Evolutionary conservation across 352 stramenopile species (phyloP).

Genomic region (Phytophthora vignae): DNA sequence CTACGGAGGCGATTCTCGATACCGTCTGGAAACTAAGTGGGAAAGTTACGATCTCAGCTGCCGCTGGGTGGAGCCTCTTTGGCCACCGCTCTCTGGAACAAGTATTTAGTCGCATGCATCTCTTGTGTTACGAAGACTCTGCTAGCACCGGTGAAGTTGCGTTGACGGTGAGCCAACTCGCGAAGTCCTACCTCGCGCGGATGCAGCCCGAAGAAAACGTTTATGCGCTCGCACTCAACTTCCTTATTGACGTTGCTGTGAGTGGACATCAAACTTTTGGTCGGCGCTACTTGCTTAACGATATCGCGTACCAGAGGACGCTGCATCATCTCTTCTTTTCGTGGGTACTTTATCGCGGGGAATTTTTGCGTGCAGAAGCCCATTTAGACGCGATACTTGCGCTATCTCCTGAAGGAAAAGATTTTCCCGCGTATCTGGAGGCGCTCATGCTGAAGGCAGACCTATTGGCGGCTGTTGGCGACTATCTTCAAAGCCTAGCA

Average conservation of each 20-base stretch:
- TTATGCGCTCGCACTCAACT: slow-evolving; percentile 44
- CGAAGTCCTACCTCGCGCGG: slow-evolving; percentile 34
- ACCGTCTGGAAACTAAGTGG: slow-evolving; percentile 72
- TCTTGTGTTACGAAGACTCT: slow-evolving; percentile 61
- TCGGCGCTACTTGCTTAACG: slow-evolving; percentile 38
- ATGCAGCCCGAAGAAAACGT: slow-evolving; percentile 20
- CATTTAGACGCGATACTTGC: slow-evolving; percentile 54
- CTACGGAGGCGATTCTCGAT: slow-evolving; percentile 63
- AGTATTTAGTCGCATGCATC: slow-evolving; percentile 59
- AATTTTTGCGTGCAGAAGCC: slow-evolving; percentile 46
- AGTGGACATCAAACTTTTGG: not conserved
- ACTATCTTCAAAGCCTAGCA: slow-evolving; percentile 51
- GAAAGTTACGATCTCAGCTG: slow-evolving; percentile 57
- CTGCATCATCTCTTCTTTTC: slow-evolving; percentile 61
- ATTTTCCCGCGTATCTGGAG: slow-evolving; percentile 59
- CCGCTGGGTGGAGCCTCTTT: slow-evolving; percentile 60
- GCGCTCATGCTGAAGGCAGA: slow-evolving; percentile 43
- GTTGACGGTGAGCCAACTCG: slow-evolving; percentile 59
- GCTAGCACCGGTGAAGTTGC: slow-evolving; percentile 61
- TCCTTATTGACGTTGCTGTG: slow-evolving; percentile 39
- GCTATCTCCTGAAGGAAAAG: slow-evolving; percentile 56
- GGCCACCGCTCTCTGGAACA: slow-evolving; percentile 56
- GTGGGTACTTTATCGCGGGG: slow-evolving; percentile 59
- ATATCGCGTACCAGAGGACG: slow-evolving; percentile 53
- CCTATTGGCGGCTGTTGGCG: slow-evolving; percentile 37